Percentiles rank a stretch among this genome's conserved stretches.
These are phyloP conservation scores for Ogataea glucozyma DNA, from an alignment of 805 yeast species.

Conservation along the genomic window DNA sequence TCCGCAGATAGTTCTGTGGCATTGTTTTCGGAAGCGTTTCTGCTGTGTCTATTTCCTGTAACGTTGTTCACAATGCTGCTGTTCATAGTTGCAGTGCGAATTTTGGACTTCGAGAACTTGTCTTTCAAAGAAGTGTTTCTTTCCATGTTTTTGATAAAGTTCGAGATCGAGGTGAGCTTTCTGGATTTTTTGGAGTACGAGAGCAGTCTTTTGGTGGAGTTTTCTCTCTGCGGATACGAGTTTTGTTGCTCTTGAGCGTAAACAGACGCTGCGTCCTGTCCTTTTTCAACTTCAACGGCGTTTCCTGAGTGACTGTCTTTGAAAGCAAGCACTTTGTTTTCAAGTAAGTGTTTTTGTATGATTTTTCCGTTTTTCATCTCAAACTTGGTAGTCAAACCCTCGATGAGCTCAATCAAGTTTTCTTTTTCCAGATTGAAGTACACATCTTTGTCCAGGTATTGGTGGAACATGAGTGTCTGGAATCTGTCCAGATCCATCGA, in stretches of 20 bases:
- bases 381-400: conserved; percentile 46
- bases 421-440: conserved; percentile 75
- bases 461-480: conserved; percentile 70
- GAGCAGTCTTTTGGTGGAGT: conserved; percentile 16
- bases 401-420: conserved; percentile 57
- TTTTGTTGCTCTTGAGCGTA: conserved; percentile 5
- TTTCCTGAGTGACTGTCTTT: conserved; percentile 25
- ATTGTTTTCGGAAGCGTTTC: conserved; percentile 7
- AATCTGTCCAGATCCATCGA: conserved; percentile 63
- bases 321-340: conserved; percentile 29
- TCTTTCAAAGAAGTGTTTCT: conserved; percentile 40
- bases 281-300: conserved; percentile 14
- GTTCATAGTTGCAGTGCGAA: conserved; percentile 5
- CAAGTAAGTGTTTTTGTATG: conserved; percentile 37
- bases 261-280: conserved; percentile 10
- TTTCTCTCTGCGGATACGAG: conserved; percentile 14
- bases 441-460: conserved; percentile 62
- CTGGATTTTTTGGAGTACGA: conserved; percentile 24
- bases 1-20: conserved; percentile 19
- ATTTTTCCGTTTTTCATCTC: conserved; percentile 40
- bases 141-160: conserved; percentile 56
- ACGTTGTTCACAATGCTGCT: conserved; percentile 15
- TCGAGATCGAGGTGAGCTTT: conserved; percentile 31
- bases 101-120: conserved; percentile 22
- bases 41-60: background rate